Base-by-base conservation (phyloP, 768 basidiomycete species). In the Xerocomellus dryophilus region DNA sequence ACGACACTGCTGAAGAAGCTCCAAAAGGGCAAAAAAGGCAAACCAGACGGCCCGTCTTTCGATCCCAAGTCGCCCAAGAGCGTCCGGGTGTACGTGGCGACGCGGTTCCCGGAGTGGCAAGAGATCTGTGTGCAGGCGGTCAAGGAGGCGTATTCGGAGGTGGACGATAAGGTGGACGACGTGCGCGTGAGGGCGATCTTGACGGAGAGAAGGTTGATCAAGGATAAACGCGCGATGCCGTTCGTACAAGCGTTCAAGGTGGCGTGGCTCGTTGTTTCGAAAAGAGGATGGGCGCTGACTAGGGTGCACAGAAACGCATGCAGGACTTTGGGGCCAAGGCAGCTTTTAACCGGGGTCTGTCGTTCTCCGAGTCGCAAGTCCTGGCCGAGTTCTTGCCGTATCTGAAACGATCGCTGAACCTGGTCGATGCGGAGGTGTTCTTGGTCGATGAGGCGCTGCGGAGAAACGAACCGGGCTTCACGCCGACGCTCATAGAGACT, bases 201-300 rank as follows among this genome's bases (percentile, higher is more conserved):
- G 68, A 79, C 78, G 9, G 77, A 82, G 66, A 79, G 77, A 20
- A 93, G 91, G 5, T 67, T 98, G 68, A 86, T 94, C 74, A 98
- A 97, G 80, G 93, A 98, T 74, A 98, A 98, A 77, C 83, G 86
- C 40, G 81, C 81, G 39, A 98, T 98, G 96, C 95, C 95, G 7
- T 98, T 96, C 73, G 83, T 94, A 43, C 90, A 96, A 54, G 74
- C 79, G 29, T 90, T 98, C 85, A 95, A 97, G 86, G 96, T 94
- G 48, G 41, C 35, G 77, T 60, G 8, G 23, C 17, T 39, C 1
- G 12, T 18, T 39, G 51, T 25, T 43, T 43, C 3, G 32, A 17
- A 8, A 18, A 20, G 43, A 10, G n/a, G 27, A 40, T 2, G 34
- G 47, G 9, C 38, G 21, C 38, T 65, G 50, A 53, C 12, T n/a